Evolutionary conservation across 495 filamentous ascomycete genomes (phyloP).

Genomic region (Aspergillus mulundensis): DNA sequence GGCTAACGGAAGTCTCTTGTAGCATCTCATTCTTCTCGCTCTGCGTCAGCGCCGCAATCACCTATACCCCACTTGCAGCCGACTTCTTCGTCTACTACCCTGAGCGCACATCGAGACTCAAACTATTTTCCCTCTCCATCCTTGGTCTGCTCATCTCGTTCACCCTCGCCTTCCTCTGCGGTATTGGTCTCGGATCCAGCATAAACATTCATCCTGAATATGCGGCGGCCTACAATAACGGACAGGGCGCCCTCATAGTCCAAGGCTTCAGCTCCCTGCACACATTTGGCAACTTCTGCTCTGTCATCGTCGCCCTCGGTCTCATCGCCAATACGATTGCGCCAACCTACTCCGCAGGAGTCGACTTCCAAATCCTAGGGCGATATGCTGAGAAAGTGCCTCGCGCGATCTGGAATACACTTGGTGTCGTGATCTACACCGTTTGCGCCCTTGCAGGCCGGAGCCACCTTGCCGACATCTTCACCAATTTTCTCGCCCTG

Average conservation of each 20-base stretch:
- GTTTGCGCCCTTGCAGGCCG: conserved; percentile 63
- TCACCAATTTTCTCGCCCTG: conserved; percentile 67
- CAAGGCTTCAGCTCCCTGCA: conserved; percentile 59
- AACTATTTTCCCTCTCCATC: conserved; percentile 36
- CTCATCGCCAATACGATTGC: conserved; percentile 68
- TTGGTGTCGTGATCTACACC: conserved; percentile 56
- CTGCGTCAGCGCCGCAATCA: conserved; percentile 59
- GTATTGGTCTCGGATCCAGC: conserved; percentile 66
- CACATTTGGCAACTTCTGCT: conserved; percentile 69
- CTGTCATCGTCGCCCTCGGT: conserved; percentile 65
- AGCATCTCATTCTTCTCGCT: conserved; percentile 66
- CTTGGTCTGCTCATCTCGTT: conserved; percentile 52
- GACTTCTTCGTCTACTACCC: conserved; percentile 69
- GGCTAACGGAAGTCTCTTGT: background rate
- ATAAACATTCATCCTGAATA: conserved; percentile 50
- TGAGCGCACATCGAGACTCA: conserved; percentile 39
- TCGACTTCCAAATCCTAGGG: conserved; percentile 66
- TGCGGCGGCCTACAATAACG: conserved; percentile 47
- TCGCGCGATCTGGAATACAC: conserved; percentile 59
- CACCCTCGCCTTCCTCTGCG: conserved; percentile 59
- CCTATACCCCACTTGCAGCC: conserved; percentile 55
- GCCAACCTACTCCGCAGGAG: conserved; percentile 64
- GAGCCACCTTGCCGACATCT: conserved; percentile 57
- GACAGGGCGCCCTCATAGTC: conserved; percentile 57
- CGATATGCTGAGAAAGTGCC: conserved; percentile 53